Conservation (phyloP, 768 basidiomycete genomes). For the Tephrocybe sp. region DNA sequence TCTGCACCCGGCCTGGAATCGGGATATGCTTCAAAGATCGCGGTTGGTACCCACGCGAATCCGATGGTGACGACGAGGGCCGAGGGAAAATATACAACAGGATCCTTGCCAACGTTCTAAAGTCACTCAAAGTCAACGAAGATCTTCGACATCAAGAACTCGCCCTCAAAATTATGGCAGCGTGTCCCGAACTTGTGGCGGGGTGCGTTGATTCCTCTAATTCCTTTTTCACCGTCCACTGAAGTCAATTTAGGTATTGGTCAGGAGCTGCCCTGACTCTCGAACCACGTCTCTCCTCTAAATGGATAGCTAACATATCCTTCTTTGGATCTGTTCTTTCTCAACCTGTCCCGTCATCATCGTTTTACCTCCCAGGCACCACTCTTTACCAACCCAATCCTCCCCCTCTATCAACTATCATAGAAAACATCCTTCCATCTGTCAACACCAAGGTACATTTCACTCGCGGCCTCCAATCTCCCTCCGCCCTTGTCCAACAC, state of each 20-base stretch:
- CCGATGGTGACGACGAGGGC: constrained; percentile 38
- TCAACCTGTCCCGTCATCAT: constrained; percentile 61
- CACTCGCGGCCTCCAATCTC: constrained; percentile 76
- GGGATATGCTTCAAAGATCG: constrained; percentile 87
- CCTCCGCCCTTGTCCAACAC: constrained; percentile 79
- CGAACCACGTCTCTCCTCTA: constrained; percentile 83
- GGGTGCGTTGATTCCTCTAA: constrained; percentile 43
- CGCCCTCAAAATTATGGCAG: constrained; percentile 71
- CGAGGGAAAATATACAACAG: constrained; percentile 71
- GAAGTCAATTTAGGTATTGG: constrained; percentile 59
- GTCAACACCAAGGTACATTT: constrained; percentile 69
- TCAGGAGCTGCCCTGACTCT: constrained; percentile 63
- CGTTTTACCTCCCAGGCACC: constrained; percentile 53
- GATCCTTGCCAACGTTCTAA: constrained; percentile 74
- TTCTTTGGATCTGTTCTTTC: constrained; percentile 80
- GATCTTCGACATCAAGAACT: constrained; percentile 84
- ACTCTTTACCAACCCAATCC: constrained; percentile 66
- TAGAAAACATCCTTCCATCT: constrained; percentile 78
- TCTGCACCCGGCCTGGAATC: constrained; percentile 75
- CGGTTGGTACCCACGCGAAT: constrained; percentile 87
- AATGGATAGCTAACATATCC: constrained; percentile 89
- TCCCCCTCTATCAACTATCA: constrained; percentile 64
- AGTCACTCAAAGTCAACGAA: constrained; percentile 81
- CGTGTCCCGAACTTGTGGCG: constrained; percentile 84
- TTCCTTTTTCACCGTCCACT: constrained; percentile 9